A percentile compares a stretch with the other conserved stretches of the same genome.
phyloP scores from a whole-genome alignment of 495 filamentous ascomycete genomes.

The Penicillium steckii region DNA sequence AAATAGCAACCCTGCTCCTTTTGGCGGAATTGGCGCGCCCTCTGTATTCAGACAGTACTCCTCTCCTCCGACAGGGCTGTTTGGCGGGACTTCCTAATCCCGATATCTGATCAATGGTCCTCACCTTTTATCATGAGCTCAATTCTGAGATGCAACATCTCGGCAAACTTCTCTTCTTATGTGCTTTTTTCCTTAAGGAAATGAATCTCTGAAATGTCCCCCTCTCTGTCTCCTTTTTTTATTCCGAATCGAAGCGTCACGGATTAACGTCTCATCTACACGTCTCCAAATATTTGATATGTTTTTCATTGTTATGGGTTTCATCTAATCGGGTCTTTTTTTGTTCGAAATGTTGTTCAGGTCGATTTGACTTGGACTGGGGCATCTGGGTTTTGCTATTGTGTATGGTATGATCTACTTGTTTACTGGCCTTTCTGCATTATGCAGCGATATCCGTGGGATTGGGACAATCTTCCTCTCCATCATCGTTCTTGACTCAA shows the following conservation, averaged over 20 bases:
- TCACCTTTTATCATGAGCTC: not conserved
- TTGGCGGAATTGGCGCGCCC: slow-evolving; percentile 38
- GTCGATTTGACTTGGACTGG: slow-evolving; percentile 17
- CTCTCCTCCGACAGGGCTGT: slow-evolving; percentile 41
- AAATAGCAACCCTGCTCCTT: slow-evolving; percentile 39
- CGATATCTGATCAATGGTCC: slow-evolving; percentile 3
- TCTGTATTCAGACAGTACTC: slow-evolving; percentile 42
- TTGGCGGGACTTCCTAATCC: slow-evolving; percentile 21
- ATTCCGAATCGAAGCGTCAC: slow-evolving; percentile 30
- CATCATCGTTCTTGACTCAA: slow-evolving; percentile 31
- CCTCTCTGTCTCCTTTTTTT: slow-evolving; percentile 9
- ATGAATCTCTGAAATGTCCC: slow-evolving; percentile 19
- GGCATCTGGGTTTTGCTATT: slow-evolving; percentile 23
- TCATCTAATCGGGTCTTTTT: slow-evolving; percentile 9
- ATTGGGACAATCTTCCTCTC: slow-evolving; percentile 28
- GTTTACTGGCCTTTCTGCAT: slow-evolving; percentile 27
- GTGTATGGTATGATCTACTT: slow-evolving; percentile 27
- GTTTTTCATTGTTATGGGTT: slow-evolving; percentile 19
- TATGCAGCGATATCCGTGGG: slow-evolving; percentile 42
- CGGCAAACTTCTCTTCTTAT: not conserved
- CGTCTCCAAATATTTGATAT: slow-evolving; percentile 14
- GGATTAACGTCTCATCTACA: slow-evolving; percentile 27
- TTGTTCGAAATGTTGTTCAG: slow-evolving; percentile 14
- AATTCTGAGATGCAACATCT: not conserved
- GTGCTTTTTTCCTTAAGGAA: slow-evolving; percentile 9